Base-by-base conservation (phyloP, 352 stramenopile species). In the Pythium aristosporum region DNA sequence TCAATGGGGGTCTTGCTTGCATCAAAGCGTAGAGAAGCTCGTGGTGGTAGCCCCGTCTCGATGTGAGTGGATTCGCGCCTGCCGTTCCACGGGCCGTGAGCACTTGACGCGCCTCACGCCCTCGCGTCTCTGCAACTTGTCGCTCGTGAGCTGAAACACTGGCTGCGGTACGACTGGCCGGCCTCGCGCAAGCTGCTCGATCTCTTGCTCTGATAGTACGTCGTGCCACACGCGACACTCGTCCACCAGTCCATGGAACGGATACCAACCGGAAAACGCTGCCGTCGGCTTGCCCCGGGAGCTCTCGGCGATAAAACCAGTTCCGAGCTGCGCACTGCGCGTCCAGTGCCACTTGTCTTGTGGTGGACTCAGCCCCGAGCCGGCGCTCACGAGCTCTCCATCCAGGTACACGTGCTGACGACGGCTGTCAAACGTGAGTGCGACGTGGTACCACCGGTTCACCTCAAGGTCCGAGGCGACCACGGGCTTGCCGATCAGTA, bases 291-390 rank as follows among this genome's bases (percentile, higher is more conserved):
- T 66, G n/a, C 59, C 59, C 2, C 21, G 28, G 1, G 50, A 66
- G 15, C 41, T 54, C 2, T 44, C 42, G 6, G 42, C n/a, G 9
- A 66, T 55, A 20, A 42, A 66, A 2, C 59, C 59, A 7, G 59
- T 48, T 21, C 59, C 59, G 34, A 66, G 25, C 20, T 60, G 51
- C 12, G 42, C 23, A 30, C 55, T 20, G 20, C 47, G 51, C 5
- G 36, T 44, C 50, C 50, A 66, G 36, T 66, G 59, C 49, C 57
- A 65, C 48, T 58, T 65, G 46, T 47, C 18, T 16, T 59, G 51
- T 4, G 44, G 41, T 21, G 34, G 48, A 11, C 32, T 32, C 9
- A 51, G 23, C 15, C 51, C 59, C 12, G 25, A 18, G 8, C 51
- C 49, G 0, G 59, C 55, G 32, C 42, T 43, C 7, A 60, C 50